Evolutionary conservation across 495 filamentous ascomycete genomes (phyloP), one percentile per base, ranked within the genome.

Genomic region (Tuber microsphaerosporum): DNA sequence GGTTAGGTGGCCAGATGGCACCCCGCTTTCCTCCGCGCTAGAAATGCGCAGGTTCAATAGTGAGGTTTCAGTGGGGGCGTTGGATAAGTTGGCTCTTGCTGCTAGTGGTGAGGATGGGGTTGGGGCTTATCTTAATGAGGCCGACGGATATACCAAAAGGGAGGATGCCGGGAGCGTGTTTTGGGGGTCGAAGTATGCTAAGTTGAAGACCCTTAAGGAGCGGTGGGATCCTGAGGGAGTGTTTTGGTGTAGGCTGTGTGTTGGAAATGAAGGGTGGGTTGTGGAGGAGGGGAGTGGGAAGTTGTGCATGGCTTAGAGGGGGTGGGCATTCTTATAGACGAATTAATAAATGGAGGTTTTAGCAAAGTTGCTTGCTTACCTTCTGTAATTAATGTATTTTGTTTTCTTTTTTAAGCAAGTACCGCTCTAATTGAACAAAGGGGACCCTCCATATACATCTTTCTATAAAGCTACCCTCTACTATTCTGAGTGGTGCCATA

Each of bases 221-320:
- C 84, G 84, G 70, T 85, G 88, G 22, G 90, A 92, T 83, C 89
- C 90, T 0, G 73, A 85, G 14, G 85, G 87, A 69, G 82, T 91
- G 4, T 86, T 91, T 61, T 91, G 89, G 84, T 90, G 86, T 61
- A 81, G 78, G 20, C 87, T 87, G 2, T 89, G 87, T 34, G 89
- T 91, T 3, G 89, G 90, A 4, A 89, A 87, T 75, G 90, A 91
- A 69, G 84, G 84, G 26, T 91, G 89, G 89, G 51, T 61, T n/a
- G 75, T 83, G 45, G 78, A 84, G 46, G 81, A 84, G 43, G 79
- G 78, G 1, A 84, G 81, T 17, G 80, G 82, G 71, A 44, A 73
- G 44, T 69, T 86, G 41, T 85, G 85, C 76, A 16, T 31, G n/a
- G 51, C 26, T 31, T 61, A 61, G 48, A n/a, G 22, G 19, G 45